Evolutionary conservation across 768 basidiomycete genomes (phyloP).

Genomic region (Punctularia strigosozonata): DNA sequence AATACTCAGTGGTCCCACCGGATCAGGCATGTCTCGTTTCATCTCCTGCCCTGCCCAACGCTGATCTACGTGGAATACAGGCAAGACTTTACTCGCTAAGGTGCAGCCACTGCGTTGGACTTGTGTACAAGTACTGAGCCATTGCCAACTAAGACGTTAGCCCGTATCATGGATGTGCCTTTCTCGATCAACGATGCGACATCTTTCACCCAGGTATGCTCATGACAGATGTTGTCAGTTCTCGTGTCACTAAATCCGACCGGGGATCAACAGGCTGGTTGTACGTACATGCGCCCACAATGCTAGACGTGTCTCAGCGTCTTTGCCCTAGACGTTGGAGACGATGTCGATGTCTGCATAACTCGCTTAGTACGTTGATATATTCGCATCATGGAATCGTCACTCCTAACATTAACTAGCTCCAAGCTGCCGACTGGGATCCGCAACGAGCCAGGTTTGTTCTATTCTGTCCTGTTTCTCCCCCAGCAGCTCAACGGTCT

Average conservation of each 20-base stretch:
- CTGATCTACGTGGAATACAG: conserved; percentile 21
- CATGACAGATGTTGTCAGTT: not conserved
- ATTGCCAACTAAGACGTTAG: conserved; percentile 90
- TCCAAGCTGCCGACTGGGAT: conserved; percentile 89
- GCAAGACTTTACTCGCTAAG: conserved; percentile 87
- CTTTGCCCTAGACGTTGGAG: conserved; percentile 65
- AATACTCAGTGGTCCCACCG: conserved; percentile 60
- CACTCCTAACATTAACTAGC: conserved; percentile 24
- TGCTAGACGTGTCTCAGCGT: not conserved
- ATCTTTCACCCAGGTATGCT: conserved; percentile 74
- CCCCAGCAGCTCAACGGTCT: conserved; percentile 2
- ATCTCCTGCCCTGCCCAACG: conserved; percentile 2
- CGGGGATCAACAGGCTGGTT: conserved; percentile 51
- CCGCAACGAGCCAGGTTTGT: conserved; percentile 68
- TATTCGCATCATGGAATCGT: conserved; percentile 1
- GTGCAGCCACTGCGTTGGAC: too few species aligned
- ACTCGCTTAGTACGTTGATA: conserved; percentile 54
- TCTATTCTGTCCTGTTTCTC: conserved; percentile 5
- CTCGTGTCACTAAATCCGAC: conserved; percentile 4
- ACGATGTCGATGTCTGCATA: conserved; percentile 90
- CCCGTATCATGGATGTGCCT: conserved; percentile 82
- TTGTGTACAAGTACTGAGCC: too few species aligned
- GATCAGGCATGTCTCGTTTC: conserved; percentile 44
- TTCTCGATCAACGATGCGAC: conserved; percentile 93
- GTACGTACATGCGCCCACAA: conserved; percentile 29